Conservation (phyloP, 768 basidiomycete genomes). For the Lentinus brumalis region DNA sequence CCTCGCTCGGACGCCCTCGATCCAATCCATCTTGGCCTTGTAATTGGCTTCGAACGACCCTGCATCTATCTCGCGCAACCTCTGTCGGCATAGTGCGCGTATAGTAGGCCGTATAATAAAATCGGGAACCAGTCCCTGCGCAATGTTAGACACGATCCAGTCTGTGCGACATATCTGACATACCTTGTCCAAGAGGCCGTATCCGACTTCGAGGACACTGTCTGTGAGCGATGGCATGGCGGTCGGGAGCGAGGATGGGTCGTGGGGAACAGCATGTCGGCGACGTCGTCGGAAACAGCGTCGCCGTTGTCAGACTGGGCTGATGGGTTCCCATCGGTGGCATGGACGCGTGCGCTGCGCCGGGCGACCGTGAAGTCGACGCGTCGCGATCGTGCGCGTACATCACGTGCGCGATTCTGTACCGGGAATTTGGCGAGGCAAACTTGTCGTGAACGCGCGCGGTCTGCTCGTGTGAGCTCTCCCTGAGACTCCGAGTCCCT, state of each 20-base stretch:
- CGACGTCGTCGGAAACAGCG: not conserved
- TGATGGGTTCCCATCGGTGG: constrained; percentile 7
- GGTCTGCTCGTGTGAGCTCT: constrained; percentile 3
- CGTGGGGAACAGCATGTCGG: not conserved
- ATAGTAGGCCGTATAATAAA: constrained; percentile 50
- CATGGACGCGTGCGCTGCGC: constrained; percentile 4
- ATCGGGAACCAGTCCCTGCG: constrained; percentile 61
- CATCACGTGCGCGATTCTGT: constrained; percentile 2
- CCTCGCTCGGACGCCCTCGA: constrained; percentile 53
- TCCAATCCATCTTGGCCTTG: constrained; percentile 67
- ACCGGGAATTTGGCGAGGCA: not conserved
- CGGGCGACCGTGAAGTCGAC: not conserved
- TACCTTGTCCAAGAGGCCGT: constrained; percentile 37
- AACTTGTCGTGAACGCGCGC: not conserved
- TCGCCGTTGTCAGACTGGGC: not conserved
- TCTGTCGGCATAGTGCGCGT: constrained; percentile 49
- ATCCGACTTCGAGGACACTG: constrained; percentile 39
- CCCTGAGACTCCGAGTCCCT: too few species aligned
- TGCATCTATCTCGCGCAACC: constrained; percentile 61
- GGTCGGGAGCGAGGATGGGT: constrained; percentile 1
- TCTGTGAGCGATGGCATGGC: constrained; percentile 21
- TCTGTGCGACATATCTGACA: not conserved
- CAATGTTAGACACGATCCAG: not conserved
- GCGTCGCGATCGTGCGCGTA: not conserved
- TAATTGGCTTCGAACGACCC: constrained; percentile 63